Evolutionary conservation across 1,139 yeast genomes (phyloP).

Genomic region (Yamadazyma siamensis): DNA sequence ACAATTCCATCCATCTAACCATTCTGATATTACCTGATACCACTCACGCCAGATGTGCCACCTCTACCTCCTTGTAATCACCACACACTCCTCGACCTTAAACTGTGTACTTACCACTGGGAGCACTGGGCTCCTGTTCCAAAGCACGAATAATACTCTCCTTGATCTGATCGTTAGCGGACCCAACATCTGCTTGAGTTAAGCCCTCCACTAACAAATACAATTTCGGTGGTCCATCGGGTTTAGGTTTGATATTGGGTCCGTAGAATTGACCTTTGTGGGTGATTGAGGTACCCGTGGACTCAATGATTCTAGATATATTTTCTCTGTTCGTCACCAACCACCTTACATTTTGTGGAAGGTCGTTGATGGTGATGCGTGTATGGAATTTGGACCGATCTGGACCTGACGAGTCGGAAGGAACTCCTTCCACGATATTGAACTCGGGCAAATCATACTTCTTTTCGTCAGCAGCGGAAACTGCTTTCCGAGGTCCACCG

Average conservation of each 20-base stretch:
- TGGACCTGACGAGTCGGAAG: constrained; percentile 61
- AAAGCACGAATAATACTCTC: constrained; percentile 61
- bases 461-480: constrained; percentile 3
- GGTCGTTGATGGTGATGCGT: constrained; percentile 73
- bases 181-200: constrained; percentile 57
- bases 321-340: constrained; percentile 69
- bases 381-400: constrained; percentile 68
- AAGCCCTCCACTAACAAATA: constrained; percentile 79
- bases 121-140: constrained; percentile 34
- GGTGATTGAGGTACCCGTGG: constrained; percentile 77
- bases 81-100: too few relatives aligned
- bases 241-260: constrained; percentile 38
- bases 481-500: neutral
- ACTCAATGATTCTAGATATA: constrained; percentile 62
- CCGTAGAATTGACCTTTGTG: constrained; percentile 79
- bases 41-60: too few relatives aligned
- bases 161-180: constrained; percentile 65
- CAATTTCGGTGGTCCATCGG: constrained; percentile 59
- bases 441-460: constrained; percentile 40
- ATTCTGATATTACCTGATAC: too few relatives aligned
- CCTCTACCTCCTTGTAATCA: too few relatives aligned
- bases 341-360: constrained; percentile 86
- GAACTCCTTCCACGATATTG: constrained; percentile 49
- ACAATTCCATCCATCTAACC: too few relatives aligned
- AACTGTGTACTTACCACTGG: constrained; percentile 41